phyloP scores from a whole-genome alignment of 192 early-diverging fungal genomes.

The Entomortierella beljakovae region DNA sequence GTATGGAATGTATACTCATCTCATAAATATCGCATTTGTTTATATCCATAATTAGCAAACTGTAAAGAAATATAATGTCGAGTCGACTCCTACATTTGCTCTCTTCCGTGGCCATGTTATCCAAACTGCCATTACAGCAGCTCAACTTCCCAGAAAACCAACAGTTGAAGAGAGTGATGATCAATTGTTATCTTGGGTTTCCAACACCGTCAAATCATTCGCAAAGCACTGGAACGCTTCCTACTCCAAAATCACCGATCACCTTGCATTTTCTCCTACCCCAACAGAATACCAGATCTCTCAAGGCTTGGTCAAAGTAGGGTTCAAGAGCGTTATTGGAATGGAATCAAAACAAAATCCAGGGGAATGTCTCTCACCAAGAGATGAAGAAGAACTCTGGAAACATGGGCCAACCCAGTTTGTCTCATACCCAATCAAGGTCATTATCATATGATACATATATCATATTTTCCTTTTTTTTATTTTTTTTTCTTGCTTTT shows the following conservation, averaged over 20 bases:
- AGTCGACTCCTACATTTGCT: constrained; percentile 30
- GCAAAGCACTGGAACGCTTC: constrained; percentile 44
- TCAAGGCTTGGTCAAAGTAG: constrained; percentile 37
- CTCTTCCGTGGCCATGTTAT: constrained; percentile 40
- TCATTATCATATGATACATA: constrained; percentile 21
- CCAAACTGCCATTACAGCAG: constrained; percentile 35
- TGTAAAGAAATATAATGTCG: constrained; percentile 35
- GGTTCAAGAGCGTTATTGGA: constrained; percentile 46
- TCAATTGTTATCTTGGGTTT: constrained; percentile 34
- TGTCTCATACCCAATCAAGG: constrained; percentile 48
- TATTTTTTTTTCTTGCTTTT: background rate
- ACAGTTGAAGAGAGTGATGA: constrained; percentile 41
- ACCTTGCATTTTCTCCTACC: constrained; percentile 45
- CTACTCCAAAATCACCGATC: constrained; percentile 50
- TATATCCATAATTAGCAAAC: constrained; percentile 17
- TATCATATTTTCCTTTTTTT: background rate
- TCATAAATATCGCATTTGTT: background rate
- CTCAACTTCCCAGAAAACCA: constrained; percentile 22
- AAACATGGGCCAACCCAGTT: constrained; percentile 15
- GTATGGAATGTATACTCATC: background rate
- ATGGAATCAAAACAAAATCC: constrained; percentile 51
- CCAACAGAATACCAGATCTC: constrained; percentile 39
- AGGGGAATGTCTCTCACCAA: constrained; percentile 22
- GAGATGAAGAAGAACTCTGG: constrained; percentile 23
- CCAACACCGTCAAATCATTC: constrained; percentile 17